Base-by-base conservation (phyloP, 176 grass and related monocot genomes). In the Zoysia japonica region DNA sequence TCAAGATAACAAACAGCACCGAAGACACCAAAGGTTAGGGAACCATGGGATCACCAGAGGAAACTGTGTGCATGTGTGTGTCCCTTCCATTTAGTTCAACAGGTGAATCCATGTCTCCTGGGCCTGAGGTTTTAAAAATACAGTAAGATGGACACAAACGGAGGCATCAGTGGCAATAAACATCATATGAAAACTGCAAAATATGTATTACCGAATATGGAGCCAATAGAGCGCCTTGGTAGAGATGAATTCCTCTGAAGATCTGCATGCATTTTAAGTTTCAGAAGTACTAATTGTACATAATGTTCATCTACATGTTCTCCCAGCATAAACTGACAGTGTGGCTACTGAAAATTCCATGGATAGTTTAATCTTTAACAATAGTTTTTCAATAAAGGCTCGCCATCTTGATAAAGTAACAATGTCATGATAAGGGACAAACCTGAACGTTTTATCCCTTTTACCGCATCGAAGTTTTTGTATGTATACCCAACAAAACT, bases 401-500 rank as follows among this genome's bases (percentile, higher is more conserved):
- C 2, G 39, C 53, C 50, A 60, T 71, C 7, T 62, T 70, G 38
- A 59, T 3, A 37, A 19, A 10, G 71, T 59, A 79, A 68, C 8
- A 4, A 59, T 59, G 65, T 75, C 28, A 71, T 2, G 16, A 45
- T 40, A 64, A 80, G 40, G 55, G 62, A 41, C 79, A 85, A 84
- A 94, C 92, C 92, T 85, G 80, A 67, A 78, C 90, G 85, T 65
- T 89, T 85, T 77, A 94, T 82, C 56, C 88, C 96, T 89, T 99
- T 99, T 53, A 99, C 82, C 46, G 96, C 96, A 88, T 99, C 96
- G 50, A 99, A 99, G 76, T 99, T 99, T 78, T 98, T 98, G 90
- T 93, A 98, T 68, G 96, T 98, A 79, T 98, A 98, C 7, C 96
- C 92, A 52, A 99, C 96, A 88, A 99, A 99, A 69, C 96, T 99